A percentile compares a stretch with the other conserved stretches of the same genome.
Conservation (phyloP, 2,329 filamentous ascomycete species). For the Penicillium italicum region DNA sequence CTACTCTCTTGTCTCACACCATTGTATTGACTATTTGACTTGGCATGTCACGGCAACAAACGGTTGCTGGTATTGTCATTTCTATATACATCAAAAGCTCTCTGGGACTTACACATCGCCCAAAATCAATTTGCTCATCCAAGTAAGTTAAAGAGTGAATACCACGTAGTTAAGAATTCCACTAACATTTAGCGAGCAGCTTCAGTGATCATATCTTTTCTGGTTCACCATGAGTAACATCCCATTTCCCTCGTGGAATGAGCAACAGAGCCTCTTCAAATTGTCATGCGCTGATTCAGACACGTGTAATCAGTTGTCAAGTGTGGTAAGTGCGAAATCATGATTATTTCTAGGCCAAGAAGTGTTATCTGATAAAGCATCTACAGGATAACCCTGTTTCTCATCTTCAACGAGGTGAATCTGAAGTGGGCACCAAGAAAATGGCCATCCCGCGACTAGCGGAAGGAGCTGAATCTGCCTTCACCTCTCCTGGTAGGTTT, state of each 20-base stretch:
- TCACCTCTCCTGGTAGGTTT: constrained; percentile 34
- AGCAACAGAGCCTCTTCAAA: constrained; percentile 32
- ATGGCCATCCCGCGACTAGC: constrained; percentile 39
- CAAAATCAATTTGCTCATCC: not conserved
- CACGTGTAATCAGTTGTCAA: constrained; percentile 28
- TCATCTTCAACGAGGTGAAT: constrained; percentile 23
- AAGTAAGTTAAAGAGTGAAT: not conserved
- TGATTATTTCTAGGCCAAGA: not conserved
- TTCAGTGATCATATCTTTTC: not conserved
- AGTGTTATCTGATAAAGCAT: constrained; percentile 6
- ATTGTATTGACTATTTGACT: not conserved
- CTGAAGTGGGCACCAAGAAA: constrained; percentile 27
- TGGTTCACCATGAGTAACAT: constrained; percentile 28
- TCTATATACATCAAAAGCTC: not conserved
- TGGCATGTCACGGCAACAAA: not conserved
- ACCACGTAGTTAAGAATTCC: not conserved
- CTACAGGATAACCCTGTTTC: constrained; percentile 26
- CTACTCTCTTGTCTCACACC: constrained; percentile 1
- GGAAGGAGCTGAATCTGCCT: constrained; percentile 33
- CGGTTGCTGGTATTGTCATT: not conserved
- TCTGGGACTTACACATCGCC: not conserved
- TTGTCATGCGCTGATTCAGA: constrained; percentile 33
- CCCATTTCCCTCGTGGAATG: constrained; percentile 29
- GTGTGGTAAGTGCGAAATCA: constrained; percentile 23
- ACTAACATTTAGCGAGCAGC: not conserved